These are phyloP conservation scores for Fabrea salina DNA, from an alignment of 169 alveolate genomes.

Conservation along the genomic window DNA sequence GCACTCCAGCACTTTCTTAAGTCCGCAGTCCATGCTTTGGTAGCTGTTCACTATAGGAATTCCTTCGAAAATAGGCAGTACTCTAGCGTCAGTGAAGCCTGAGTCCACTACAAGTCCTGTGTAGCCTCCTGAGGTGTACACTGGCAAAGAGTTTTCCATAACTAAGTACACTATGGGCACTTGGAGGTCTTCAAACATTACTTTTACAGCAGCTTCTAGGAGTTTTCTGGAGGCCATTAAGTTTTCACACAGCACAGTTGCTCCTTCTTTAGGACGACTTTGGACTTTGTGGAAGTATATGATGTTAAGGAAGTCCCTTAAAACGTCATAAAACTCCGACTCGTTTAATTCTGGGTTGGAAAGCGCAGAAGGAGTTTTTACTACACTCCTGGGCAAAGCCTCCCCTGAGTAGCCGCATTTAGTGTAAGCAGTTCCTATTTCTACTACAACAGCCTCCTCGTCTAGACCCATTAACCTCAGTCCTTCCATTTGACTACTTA, in stretches of 20 bases:
- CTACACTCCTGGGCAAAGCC: constrained; percentile 6
- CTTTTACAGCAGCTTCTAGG: constrained; percentile 23
- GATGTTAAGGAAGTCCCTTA: not conserved
- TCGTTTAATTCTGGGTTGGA: not conserved
- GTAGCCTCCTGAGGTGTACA: constrained; percentile 12
- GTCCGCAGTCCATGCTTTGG: not conserved
- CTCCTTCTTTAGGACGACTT: constrained; percentile 11
- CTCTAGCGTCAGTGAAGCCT: not conserved
- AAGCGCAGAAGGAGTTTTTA: not conserved
- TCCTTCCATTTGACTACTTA: not conserved
- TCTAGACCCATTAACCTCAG: not conserved
- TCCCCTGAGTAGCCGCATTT: constrained; percentile 26
- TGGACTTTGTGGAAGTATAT: constrained; percentile 25
- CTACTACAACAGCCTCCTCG: constrained; percentile 23
- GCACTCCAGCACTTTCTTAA: not conserved
- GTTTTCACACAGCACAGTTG: not conserved
- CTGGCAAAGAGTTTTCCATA: constrained; percentile 17
- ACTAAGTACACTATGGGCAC: constrained; percentile 11
- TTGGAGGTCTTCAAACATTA: constrained; percentile 20
- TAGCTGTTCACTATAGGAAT: not conserved
- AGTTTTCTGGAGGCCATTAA: constrained; percentile 14
- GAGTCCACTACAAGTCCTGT: constrained; percentile 26
- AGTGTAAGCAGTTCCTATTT: constrained; percentile 25
- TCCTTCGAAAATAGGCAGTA: constrained; percentile 31
- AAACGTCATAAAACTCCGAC: constrained; percentile 1